Percentiles rank a stretch among this genome's conserved stretches.
These are phyloP conservation scores for Plasmodium adleri DNA, from an alignment of 169 alveolate genomes.

Conservation along the genomic window DNA sequence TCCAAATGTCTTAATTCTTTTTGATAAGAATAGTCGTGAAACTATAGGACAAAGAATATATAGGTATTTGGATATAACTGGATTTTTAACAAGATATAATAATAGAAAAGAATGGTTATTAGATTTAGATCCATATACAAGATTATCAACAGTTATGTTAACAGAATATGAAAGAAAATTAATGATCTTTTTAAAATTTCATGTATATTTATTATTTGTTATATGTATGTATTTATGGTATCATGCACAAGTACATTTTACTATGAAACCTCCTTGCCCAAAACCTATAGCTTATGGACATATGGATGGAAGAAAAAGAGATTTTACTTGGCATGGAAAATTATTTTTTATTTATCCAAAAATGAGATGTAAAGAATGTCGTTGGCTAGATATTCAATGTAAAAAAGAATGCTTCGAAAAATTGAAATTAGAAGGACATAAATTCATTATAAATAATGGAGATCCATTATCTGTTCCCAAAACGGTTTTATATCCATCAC, in stretches of 20 bases:
- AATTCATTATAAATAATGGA: slow-evolving; percentile 81
- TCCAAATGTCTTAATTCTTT: slow-evolving; percentile 56
- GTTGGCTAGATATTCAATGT: slow-evolving; percentile 90
- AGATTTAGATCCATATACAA: slow-evolving; percentile 77
- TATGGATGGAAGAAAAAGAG: slow-evolving; percentile 84
- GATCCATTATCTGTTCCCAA: slow-evolving; percentile 88
- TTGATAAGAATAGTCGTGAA: slow-evolving; percentile 69
- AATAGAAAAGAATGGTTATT: slow-evolving; percentile 80
- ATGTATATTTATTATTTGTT: slow-evolving; percentile 73
- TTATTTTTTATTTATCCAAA: slow-evolving; percentile 85
- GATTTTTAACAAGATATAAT: slow-evolving; percentile 82
- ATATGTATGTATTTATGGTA: slow-evolving; percentile 70
- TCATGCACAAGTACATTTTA: slow-evolving; percentile 78
- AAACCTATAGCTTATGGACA: slow-evolving; percentile 80
- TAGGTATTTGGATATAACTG: slow-evolving; percentile 84
- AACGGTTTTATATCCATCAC: slow-evolving; percentile 85
- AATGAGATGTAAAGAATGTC: slow-evolving; percentile 90
- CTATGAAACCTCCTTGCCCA: slow-evolving; percentile 81
- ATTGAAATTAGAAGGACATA: slow-evolving; percentile 87
- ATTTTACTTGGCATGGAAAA: slow-evolving; percentile 90
- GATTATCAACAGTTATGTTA: slow-evolving; percentile 76
- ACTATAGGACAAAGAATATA: slow-evolving; percentile 78
- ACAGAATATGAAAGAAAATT: slow-evolving; percentile 83
- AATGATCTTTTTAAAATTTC: slow-evolving; percentile 76
- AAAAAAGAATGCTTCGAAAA: slow-evolving; percentile 87